Evolutionary conservation across 495 filamentous ascomycete genomes (phyloP).

Genomic region (Cercophora scortea): DNA sequence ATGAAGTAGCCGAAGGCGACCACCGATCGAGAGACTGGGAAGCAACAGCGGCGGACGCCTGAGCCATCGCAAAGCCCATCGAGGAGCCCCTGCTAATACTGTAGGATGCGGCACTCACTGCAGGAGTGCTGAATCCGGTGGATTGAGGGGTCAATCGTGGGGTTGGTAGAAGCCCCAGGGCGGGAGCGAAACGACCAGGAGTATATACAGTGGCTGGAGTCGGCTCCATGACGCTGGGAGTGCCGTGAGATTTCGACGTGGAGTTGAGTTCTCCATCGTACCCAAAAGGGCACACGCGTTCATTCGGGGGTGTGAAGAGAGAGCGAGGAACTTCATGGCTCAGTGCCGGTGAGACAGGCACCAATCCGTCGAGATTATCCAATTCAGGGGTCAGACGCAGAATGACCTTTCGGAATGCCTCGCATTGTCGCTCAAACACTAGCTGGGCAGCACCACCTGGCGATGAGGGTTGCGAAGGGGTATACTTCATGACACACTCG

Average conservation of each 20-base stretch:
- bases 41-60: conserved; percentile 56
- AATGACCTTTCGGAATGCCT: conserved; percentile 69
- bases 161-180: conserved; percentile 64
- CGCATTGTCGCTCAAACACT: conserved; percentile 37
- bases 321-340: conserved; percentile 22
- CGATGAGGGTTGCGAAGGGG: conserved; percentile 58
- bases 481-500: conserved; percentile 81
- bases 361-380: conserved; percentile 49
- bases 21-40: conserved; percentile 50
- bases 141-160: conserved; percentile 75
- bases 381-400: conserved; percentile 71
- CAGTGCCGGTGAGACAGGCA: conserved; percentile 20
- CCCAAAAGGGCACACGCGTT: conserved; percentile 20
- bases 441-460: conserved; percentile 37
- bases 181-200: conserved; percentile 37
- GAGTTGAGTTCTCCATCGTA: conserved; percentile 37
- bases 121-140: conserved; percentile 75
- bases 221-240: conserved; percentile 56
- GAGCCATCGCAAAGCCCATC: conserved; percentile 74
- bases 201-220: conserved; percentile 46
- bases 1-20: conserved; percentile 48
- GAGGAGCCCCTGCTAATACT: conserved; percentile 48
- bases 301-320: conserved; percentile 22
- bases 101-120: conserved; percentile 64
- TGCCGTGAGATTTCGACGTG: conserved; percentile 31